Percentiles rank a stretch among this genome's conserved stretches.
phyloP scores from a whole-genome alignment of 2,329 filamentous ascomycete species.

The Didymella sp. region DNA sequence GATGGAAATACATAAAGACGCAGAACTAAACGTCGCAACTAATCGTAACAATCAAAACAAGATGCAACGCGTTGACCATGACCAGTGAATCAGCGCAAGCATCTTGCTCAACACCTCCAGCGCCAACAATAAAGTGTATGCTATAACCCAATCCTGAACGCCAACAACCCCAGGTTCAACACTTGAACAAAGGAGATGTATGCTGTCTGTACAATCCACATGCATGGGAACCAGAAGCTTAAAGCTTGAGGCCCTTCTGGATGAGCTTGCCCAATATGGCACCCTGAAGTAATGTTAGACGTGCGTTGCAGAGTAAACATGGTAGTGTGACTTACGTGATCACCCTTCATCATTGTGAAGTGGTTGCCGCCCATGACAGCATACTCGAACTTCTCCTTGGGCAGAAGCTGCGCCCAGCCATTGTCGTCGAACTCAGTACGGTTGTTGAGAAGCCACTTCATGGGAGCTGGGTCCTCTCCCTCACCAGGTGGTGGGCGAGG shows the following conservation, averaged over 20 bases:
- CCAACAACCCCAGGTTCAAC: constrained; percentile 44
- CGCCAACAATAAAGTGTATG: constrained; percentile 19
- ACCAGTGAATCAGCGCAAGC: constrained; percentile 13
- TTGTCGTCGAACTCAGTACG: constrained; percentile 74
- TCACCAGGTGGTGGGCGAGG: constrained; percentile 69
- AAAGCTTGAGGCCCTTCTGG: constrained; percentile 51
- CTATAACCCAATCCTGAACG: constrained; percentile 25
- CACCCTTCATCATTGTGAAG: constrained; percentile 78
- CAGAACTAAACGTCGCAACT: constrained; percentile 11
- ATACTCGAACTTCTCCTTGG: constrained; percentile 66
- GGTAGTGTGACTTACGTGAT: constrained; percentile 50
- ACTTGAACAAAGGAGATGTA: constrained; percentile 46
- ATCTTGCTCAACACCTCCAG: constrained; percentile 10
- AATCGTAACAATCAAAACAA: constrained; percentile 8
- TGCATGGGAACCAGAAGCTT: constrained; percentile 8
- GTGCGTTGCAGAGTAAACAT: neutral
- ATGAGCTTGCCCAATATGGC: constrained; percentile 54
- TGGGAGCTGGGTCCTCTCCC: constrained; percentile 60
- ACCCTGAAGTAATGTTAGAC: constrained; percentile 45
- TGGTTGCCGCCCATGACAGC: constrained; percentile 75
- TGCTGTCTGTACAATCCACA: constrained; percentile 33
- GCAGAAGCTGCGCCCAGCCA: constrained; percentile 71
- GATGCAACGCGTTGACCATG: constrained; percentile 4
- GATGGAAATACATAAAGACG: constrained; percentile 8
- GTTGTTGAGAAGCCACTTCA: constrained; percentile 75